Base-by-base conservation (phyloP, 305 asterid species). In the Coffea humblotiana region DNA sequence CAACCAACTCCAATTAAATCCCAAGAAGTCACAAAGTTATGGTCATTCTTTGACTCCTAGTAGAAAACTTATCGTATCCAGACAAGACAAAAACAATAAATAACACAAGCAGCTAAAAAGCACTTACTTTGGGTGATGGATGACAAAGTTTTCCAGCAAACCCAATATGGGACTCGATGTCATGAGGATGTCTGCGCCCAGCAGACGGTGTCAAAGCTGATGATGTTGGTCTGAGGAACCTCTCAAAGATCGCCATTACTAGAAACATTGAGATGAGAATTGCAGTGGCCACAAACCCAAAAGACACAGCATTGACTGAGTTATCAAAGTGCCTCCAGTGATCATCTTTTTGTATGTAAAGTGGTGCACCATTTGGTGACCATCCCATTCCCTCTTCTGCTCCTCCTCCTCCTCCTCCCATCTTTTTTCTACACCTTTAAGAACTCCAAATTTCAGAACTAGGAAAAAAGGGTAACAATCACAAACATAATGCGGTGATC, bases 261-360 rank as follows among this genome's bases (percentile, higher is more conserved):
- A 94, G 97, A 75, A 94, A 94, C 97, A 94, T 94, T 29, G 97
- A 94, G 60, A 94, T 90, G 32, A 94, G 97, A 80, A 94, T 88
- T 71, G 96, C 98, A 79, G 98, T 94, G 67, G 98, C 98, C 1
- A 94, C 95, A 82, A 91, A 92, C 76, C 98, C 98, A 67, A 93
- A 93, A 1, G 97, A 93, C 48, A 93, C 94, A 19, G 97, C 96
- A 75, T 92, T 92, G 1, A 91, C 92, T 3, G 98, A 94, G 89
- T 90, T 93, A 72, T 94, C 98, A 71, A 94, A 94, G 87, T 94
- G 96, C 54, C 94, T 90, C 98, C 92, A 91, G 73, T 94, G 95
- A 72, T 90, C 97, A 68, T 90, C 97, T 73, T 74, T 92, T 85
- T 88, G 90, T 47, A 83, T 45, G 89, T 89, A 86, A 51, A 84